phyloP scores from a whole-genome alignment of 106 monocot species.

The Dendrobium catenatum region DNA sequence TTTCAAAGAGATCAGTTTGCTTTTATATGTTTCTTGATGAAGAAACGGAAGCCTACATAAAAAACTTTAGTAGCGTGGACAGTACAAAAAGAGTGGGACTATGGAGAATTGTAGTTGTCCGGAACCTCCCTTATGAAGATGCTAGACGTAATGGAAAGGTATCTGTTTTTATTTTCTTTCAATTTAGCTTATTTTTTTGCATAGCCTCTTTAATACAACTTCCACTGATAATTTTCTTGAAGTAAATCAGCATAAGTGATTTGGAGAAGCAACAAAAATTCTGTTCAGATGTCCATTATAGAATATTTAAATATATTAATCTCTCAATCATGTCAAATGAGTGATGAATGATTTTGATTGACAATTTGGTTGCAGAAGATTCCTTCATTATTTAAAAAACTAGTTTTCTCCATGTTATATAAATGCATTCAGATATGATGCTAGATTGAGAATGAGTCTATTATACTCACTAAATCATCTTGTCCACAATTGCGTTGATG shows the following conservation, averaged over 20 bases:
- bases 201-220: not conserved
- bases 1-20: slow-evolving; percentile 49
- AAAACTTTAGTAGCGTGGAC: slow-evolving; percentile 51
- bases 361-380: not conserved
- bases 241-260: not conserved
- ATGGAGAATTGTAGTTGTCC: slow-evolving; percentile 85
- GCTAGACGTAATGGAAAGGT: slow-evolving; percentile 97
- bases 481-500: too few species aligned
- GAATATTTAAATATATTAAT: not conserved
- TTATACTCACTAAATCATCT: too few species aligned
- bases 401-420: too few species aligned
- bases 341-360: not conserved
- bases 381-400: too few species aligned
- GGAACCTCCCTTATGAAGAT: slow-evolving; percentile 81
- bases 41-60: slow-evolving; percentile 73
- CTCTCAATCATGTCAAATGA: not conserved
- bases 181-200: not conserved
- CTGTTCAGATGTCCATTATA: not conserved
- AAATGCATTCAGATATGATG: too few species aligned
- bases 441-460: too few species aligned
- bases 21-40: slow-evolving; percentile 97
- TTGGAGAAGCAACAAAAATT: not conserved
- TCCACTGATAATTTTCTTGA: not conserved
- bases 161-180: not conserved
- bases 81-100: slow-evolving; percentile 46